Conservation (phyloP, 495 filamentous ascomycete species). For the Delitschia confertaspora region DNA sequence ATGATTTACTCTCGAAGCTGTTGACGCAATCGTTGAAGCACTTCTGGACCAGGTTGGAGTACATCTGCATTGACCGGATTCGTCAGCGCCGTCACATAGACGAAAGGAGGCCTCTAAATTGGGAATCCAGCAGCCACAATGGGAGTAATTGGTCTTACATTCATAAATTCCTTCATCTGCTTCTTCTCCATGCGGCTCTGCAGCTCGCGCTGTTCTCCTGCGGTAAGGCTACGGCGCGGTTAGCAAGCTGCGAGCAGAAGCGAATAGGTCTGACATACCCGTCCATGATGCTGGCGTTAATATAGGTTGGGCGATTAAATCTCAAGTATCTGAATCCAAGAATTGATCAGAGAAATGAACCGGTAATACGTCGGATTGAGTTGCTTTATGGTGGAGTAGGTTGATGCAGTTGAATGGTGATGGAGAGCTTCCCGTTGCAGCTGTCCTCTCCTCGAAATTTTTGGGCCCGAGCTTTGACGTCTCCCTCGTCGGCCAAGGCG, state of each 20-base stretch:
- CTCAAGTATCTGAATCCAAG: too few species aligned
- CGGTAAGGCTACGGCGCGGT: conserved; percentile 51
- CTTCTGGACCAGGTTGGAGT: conserved; percentile 86
- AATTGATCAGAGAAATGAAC: too few species aligned
- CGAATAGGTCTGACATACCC: conserved; percentile 10
- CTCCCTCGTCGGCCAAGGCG: not conserved
- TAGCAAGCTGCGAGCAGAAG: conserved; percentile 1
- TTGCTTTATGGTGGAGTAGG: not conserved
- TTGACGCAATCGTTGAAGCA: conserved; percentile 97
- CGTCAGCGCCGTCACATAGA: conserved; percentile 8
- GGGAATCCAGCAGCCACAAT: not conserved
- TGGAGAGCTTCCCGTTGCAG: not conserved
- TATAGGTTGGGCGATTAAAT: not conserved
- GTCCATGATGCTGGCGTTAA: conserved; percentile 19
- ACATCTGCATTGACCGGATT: conserved; percentile 55
- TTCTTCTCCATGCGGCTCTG: conserved; percentile 85
- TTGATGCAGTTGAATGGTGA: not conserved
- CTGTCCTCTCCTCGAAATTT: conserved; percentile 1
- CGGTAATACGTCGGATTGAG: too few species aligned
- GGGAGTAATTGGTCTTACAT: conserved; percentile 46
- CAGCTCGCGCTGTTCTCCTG: conserved; percentile 83
- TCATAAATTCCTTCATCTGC: conserved; percentile 98
- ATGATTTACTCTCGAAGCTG: conserved; percentile 95
- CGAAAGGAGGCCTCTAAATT: not conserved
- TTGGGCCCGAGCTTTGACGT: conserved; percentile 2